Evolutionary conservation across 2,329 filamentous ascomycete species (phyloP).

Genomic region (Dothistroma pini): DNA sequence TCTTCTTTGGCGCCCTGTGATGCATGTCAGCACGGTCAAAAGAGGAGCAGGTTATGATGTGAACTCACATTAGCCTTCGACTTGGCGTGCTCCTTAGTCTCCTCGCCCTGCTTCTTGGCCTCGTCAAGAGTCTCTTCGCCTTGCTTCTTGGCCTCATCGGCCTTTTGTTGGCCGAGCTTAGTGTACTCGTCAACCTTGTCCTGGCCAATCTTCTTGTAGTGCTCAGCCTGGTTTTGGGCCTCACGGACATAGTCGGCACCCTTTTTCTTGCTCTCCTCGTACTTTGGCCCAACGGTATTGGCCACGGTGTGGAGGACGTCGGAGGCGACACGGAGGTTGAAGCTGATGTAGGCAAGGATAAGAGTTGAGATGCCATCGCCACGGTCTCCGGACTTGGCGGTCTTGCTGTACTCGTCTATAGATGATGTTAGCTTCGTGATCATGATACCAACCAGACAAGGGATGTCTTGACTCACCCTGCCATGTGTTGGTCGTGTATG

Average conservation of each 20-base stretch:
- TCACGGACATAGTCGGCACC: constrained; percentile 27
- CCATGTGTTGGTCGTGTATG: constrained; percentile 35
- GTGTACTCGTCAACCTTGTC: constrained; percentile 28
- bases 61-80: constrained; percentile 15
- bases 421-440: constrained; percentile 11
- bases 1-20: constrained; percentile 27
- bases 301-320: constrained; percentile 34
- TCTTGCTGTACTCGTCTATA: constrained; percentile 39
- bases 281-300: constrained; percentile 34
- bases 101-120: constrained; percentile 29
- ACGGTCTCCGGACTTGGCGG: constrained; percentile 32
- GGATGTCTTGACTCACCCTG: constrained; percentile 23
- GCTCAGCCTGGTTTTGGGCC: constrained; percentile 27
- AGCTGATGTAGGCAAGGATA: constrained; percentile 34
- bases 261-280: constrained; percentile 37
- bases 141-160: constrained; percentile 26
- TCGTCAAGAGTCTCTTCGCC: constrained; percentile 28
- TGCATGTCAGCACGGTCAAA: not conserved
- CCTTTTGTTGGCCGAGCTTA: constrained; percentile 29
- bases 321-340: constrained; percentile 33
- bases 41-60: not conserved
- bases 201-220: constrained; percentile 26
- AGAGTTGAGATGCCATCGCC: constrained; percentile 28
- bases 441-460: not conserved
- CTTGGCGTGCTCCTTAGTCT: constrained; percentile 27